Conservation (phyloP, 495 filamentous ascomycete species). For the Neurospora cerealis region DNA sequence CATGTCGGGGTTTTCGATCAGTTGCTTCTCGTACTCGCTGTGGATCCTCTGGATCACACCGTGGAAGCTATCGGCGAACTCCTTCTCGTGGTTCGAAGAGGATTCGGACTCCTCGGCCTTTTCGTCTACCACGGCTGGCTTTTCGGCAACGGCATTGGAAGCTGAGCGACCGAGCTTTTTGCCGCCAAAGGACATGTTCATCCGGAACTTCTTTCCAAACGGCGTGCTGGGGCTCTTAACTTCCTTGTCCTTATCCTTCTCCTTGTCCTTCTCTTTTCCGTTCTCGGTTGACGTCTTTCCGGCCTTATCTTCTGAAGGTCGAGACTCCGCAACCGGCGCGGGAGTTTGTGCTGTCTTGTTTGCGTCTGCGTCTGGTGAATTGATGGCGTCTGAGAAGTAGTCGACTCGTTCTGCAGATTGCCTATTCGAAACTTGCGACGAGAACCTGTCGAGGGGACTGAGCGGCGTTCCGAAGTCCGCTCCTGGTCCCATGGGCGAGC, state of each 20-base stretch:
- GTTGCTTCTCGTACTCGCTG: slow-evolving; percentile 62
- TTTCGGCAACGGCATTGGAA: slow-evolving; percentile 58
- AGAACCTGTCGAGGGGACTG: slow-evolving; percentile 30
- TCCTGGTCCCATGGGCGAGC: slow-evolving; percentile 25
- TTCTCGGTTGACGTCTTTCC: slow-evolving; percentile 26
- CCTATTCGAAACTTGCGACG: slow-evolving; percentile 19
- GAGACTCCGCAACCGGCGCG: slow-evolving; percentile 5
- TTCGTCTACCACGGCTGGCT: slow-evolving; percentile 68
- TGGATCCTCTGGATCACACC: slow-evolving; percentile 72
- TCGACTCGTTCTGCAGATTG: slow-evolving; percentile 33
- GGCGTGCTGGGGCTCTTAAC: slow-evolving; percentile 58
- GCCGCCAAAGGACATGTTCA: slow-evolving; percentile 67
- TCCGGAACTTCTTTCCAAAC: slow-evolving; percentile 81
- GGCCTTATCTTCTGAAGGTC: slow-evolving; percentile 22
- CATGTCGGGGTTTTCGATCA: slow-evolving; percentile 43
- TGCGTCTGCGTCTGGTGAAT: slow-evolving; percentile 22
- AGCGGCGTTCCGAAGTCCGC: slow-evolving; percentile 27
- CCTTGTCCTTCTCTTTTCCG: slow-evolving; percentile 30
- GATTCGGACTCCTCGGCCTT: slow-evolving; percentile 49
- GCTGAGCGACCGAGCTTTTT: slow-evolving; percentile 71
- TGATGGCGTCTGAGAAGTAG: slow-evolving; percentile 37
- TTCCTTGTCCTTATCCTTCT: slow-evolving; percentile 60
- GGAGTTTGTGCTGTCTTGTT: slow-evolving; percentile 26
- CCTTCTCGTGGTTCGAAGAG: slow-evolving; percentile 72
- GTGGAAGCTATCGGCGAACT: slow-evolving; percentile 71